phyloP scores from a whole-genome alignment of 2,329 filamentous ascomycete genomes.

The Alternaria infectoria region DNA sequence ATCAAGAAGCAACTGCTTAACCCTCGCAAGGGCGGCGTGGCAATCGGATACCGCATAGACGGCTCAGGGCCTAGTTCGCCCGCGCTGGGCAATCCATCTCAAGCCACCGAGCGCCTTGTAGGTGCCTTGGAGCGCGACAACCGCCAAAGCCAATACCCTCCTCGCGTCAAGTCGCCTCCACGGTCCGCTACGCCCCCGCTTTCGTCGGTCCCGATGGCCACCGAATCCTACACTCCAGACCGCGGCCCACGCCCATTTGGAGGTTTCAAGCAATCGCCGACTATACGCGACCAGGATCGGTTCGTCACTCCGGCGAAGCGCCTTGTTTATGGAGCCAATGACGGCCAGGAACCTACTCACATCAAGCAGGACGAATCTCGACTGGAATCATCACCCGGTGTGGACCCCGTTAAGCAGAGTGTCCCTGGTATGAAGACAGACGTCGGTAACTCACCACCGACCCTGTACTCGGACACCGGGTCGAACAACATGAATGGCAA shows the following conservation, averaged over 20 bases:
- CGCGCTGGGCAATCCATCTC: constrained; percentile 56
- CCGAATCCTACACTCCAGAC: constrained; percentile 62
- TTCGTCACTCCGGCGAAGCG: constrained; percentile 46
- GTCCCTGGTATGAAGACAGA: constrained; percentile 41
- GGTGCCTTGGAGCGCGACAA: constrained; percentile 41
- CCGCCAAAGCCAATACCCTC: constrained; percentile 14
- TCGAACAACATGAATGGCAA: constrained; percentile 38
- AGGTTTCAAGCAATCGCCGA: constrained; percentile 41
- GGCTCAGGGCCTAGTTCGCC: constrained; percentile 75
- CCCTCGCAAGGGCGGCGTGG: constrained; percentile 49
- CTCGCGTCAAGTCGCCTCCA: constrained; percentile 49
- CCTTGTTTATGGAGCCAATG: constrained; percentile 37
- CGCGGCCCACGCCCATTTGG: constrained; percentile 54
- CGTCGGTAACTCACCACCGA: constrained; percentile 45
- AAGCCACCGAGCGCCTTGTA: constrained; percentile 59
- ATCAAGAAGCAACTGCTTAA: constrained; percentile 68
- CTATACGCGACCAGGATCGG: constrained; percentile 33
- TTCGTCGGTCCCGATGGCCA: constrained; percentile 55
- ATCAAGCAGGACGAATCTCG: constrained; percentile 32
- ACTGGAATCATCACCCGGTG: constrained; percentile 39
- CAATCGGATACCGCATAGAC: constrained; percentile 50
- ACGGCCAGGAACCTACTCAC: constrained; percentile 26
- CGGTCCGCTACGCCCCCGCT: constrained; percentile 57
- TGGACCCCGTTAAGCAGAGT: constrained; percentile 41
- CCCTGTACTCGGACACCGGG: constrained; percentile 44